Evolutionary conservation across 768 basidiomycete species (phyloP).

Genomic region (Macrolepiota albuminosa): DNA sequence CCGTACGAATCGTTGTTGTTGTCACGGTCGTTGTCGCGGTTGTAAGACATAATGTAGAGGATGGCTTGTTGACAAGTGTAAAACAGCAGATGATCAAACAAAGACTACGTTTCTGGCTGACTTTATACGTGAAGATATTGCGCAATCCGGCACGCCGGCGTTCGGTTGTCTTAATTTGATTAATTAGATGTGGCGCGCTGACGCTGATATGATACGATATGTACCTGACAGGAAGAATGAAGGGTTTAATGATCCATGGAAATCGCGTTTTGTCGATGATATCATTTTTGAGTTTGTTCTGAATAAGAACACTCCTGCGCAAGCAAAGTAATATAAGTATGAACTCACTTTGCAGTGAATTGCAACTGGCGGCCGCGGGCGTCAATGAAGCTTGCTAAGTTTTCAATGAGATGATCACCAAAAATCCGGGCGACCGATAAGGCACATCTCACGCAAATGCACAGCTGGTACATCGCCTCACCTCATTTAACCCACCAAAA

Average conservation of each 20-base stretch:
- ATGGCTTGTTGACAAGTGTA: neutral
- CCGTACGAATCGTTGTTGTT: conserved; percentile 20
- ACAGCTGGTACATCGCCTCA: neutral
- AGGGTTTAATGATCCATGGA: neutral
- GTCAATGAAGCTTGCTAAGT: neutral
- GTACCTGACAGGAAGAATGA: conserved; percentile 9
- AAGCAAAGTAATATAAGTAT: neutral
- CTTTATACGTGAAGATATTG: neutral
- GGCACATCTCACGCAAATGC: neutral
- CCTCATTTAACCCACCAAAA: neutral
- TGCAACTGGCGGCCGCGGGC: neutral
- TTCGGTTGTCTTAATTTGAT: neutral
- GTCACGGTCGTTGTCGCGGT: conserved; percentile 2
- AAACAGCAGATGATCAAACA: neutral
- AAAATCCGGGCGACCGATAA: neutral
- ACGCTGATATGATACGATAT: conserved; percentile 3
- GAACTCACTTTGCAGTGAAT: neutral
- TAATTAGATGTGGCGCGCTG: conserved; percentile 8
- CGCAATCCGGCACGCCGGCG: neutral
- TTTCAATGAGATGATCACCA: neutral
- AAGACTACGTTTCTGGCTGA: neutral
- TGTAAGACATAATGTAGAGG: neutral
- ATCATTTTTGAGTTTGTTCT: neutral
- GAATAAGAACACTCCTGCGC: neutral
- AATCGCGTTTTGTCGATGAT: neutral